These are phyloP conservation scores for Collybiopsis luxurians DNA, from an alignment of 768 basidiomycete genomes.

Conservation along the genomic window DNA sequence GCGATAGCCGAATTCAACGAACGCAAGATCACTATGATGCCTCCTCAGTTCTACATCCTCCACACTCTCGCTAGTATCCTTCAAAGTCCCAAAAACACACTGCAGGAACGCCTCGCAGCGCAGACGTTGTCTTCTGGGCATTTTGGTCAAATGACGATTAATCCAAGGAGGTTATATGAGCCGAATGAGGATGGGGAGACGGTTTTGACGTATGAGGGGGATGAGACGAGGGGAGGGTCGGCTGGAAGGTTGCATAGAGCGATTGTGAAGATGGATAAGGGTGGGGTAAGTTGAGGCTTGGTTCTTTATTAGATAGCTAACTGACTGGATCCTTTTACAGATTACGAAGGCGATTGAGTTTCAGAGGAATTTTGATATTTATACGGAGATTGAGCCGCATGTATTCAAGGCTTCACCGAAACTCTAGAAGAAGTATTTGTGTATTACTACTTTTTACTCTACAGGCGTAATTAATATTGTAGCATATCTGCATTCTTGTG, in stretches of 20 bases:
- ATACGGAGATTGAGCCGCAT: slow-evolving; percentile 46
- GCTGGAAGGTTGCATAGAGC: slow-evolving; percentile 60
- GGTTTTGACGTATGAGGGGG: slow-evolving; percentile 65
- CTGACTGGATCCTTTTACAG: slow-evolving; percentile 28
- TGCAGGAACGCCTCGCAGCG: slow-evolving; percentile 44
- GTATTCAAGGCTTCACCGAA: slow-evolving; percentile 25
- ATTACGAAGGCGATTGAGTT: slow-evolving; percentile 48
- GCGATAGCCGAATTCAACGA: slow-evolving; percentile 52
- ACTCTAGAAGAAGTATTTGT: slow-evolving; percentile 18
- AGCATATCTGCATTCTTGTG: too few relatives aligned
- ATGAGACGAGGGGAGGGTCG: slow-evolving; percentile 62
- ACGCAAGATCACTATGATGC: slow-evolving; percentile 59
- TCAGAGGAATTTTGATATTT: slow-evolving; percentile 66
- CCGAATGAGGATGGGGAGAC: slow-evolving; percentile 18
- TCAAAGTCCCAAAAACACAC: slow-evolving; percentile 35
- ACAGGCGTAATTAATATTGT: too few relatives aligned
- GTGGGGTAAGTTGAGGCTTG: slow-evolving; percentile 41
- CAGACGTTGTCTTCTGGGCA: slow-evolving; percentile 44
- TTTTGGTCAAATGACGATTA: slow-evolving; percentile 64
- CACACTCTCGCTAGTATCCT: slow-evolving; percentile 57
- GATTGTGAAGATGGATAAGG: slow-evolving; percentile 42
- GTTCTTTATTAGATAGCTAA: neutral
- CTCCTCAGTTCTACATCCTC: slow-evolving; percentile 73
- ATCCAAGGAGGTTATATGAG: slow-evolving; percentile 36
- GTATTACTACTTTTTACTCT: too few relatives aligned